These are phyloP conservation scores for Artomyces pyxidatus DNA, from an alignment of 768 basidiomycete species.

Conservation along the genomic window DNA sequence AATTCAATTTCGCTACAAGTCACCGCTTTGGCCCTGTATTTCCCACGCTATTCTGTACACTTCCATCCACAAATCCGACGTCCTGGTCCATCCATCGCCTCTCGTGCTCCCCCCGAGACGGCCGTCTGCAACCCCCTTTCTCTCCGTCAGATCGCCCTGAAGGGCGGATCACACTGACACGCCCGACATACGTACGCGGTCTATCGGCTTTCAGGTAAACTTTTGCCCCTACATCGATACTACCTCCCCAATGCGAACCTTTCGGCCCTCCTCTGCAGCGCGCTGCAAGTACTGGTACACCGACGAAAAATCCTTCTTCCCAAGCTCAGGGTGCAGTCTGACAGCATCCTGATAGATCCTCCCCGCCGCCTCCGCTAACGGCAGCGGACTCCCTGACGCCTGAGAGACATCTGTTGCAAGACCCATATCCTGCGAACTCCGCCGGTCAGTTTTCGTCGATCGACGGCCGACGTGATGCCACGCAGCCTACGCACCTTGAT, in stretches of 20 bases:
- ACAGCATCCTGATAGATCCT: slow-evolving; percentile 53
- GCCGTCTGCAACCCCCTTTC: too few species aligned
- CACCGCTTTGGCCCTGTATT: too few species aligned
- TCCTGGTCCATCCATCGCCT: not conserved
- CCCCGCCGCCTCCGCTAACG: slow-evolving; percentile 59
- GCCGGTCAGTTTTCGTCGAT: not conserved
- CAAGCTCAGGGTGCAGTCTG: slow-evolving; percentile 47
- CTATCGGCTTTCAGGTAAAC: too few species aligned
- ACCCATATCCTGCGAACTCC: slow-evolving; percentile 64
- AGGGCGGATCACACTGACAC: too few species aligned
- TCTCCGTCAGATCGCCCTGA: too few species aligned
- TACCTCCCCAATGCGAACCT: not conserved
- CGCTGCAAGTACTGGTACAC: slow-evolving; percentile 59
- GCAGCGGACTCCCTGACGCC: slow-evolving; percentile 41
- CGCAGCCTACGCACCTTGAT: slow-evolving; percentile 64
- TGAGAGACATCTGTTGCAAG: slow-evolving; percentile 62
- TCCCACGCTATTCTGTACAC: too few species aligned
- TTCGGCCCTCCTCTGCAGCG: slow-evolving; percentile 14
- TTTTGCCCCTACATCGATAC: not conserved
- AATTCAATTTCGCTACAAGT: too few species aligned
- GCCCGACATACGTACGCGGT: too few species aligned
- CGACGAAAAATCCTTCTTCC: slow-evolving; percentile 70
- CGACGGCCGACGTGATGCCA: too few species aligned
- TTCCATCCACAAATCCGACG: too few species aligned
- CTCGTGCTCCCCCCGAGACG: not conserved